These are phyloP conservation scores for Tetrahymena malaccensis DNA, from an alignment of 73 alveolate species.

Conservation along the genomic window DNA sequence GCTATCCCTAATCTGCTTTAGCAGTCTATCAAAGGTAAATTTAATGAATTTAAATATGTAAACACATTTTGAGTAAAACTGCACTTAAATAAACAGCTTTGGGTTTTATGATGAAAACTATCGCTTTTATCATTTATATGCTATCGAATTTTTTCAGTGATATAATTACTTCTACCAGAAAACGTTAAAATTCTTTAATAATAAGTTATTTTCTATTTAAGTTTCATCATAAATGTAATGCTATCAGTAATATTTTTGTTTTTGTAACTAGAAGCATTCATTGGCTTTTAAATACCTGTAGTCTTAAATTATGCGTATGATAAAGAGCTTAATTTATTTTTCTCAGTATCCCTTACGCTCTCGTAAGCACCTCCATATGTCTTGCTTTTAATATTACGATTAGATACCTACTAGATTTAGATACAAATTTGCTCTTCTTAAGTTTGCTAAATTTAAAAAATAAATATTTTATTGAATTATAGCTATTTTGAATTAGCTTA, in stretches of 20 bases:
- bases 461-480: no score
- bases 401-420: not conserved
- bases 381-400: not conserved
- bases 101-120: not conserved
- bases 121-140: not conserved
- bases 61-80: not conserved
- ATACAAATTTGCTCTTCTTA: not conserved
- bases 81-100: not conserved
- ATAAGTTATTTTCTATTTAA: not conserved
- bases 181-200: not conserved
- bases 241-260: not conserved
- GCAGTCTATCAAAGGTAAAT: not conserved
- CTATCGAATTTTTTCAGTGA: not conserved
- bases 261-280: not conserved
- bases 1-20: not conserved
- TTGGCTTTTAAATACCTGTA: no score
- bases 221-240: not conserved
- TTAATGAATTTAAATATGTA: not conserved
- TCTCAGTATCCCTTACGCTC: not conserved
- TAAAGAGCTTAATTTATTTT: not conserved
- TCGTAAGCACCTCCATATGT: not conserved
- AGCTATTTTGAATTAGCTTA: no score
- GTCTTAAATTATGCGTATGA: not conserved
- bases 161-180: not conserved
- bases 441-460: not conserved